These are phyloP conservation scores for Aspergillus affinis DNA, from an alignment of 495 filamentous ascomycete species.

Conservation along the genomic window DNA sequence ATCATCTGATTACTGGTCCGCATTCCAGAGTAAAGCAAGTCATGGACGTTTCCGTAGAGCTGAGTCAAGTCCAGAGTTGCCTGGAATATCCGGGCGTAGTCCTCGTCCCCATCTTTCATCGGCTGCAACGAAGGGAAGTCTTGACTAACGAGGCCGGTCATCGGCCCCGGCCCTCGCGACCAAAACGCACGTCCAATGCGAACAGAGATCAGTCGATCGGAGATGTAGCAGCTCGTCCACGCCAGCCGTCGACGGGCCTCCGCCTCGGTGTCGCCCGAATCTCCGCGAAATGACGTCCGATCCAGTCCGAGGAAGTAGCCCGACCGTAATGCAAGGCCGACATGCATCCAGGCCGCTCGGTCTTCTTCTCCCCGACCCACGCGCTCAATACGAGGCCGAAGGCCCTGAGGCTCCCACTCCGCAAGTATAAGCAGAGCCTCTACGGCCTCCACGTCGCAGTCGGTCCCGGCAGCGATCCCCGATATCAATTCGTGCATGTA, in stretches of 20 bases:
- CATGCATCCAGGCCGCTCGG: constrained; percentile 67
- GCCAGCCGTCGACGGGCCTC: constrained; percentile 58
- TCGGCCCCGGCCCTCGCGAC: constrained; percentile 63
- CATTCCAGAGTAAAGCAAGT: constrained; percentile 64
- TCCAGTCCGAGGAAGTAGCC: constrained; percentile 64
- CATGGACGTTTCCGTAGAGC: constrained; percentile 67
- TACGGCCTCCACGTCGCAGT: constrained; percentile 63
- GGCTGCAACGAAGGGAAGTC: constrained; percentile 63
- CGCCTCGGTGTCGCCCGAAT: constrained; percentile 45
- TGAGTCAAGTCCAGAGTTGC: constrained; percentile 63
- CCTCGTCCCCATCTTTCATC: constrained; percentile 51
- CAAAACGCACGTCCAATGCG: constrained; percentile 64
- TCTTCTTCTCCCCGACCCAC: constrained; percentile 66
- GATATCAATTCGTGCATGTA: constrained; percentile 65
- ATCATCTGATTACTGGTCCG: constrained; percentile 64
- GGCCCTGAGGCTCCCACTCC: constrained; percentile 64
- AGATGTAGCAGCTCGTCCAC: constrained; percentile 65
- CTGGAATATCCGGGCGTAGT: constrained; percentile 63
- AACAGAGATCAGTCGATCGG: constrained; percentile 64
- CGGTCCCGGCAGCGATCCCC: constrained; percentile 56
- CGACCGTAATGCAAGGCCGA: constrained; percentile 61
- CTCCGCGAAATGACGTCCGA: constrained; percentile 53
- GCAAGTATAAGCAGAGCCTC: constrained; percentile 62
- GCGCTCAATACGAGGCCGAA: constrained; percentile 48
- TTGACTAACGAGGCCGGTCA: constrained; percentile 58